phyloP scores from a whole-genome alignment of 768 basidiomycete genomes.

The Crassisporium funariophilum region DNA sequence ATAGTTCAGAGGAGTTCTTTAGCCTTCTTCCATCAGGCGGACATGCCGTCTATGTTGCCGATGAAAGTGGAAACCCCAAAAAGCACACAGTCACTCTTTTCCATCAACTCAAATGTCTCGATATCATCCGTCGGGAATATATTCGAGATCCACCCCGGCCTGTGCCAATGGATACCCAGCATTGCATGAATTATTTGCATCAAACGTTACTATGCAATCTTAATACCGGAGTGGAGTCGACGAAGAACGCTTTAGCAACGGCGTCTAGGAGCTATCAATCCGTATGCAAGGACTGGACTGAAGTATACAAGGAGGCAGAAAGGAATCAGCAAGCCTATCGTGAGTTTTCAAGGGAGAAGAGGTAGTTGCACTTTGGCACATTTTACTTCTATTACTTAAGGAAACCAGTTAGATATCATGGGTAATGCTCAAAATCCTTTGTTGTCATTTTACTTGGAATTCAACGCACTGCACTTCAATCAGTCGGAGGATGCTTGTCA shows the following conservation, averaged over 20 bases:
- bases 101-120: conserved; percentile 18
- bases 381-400: too few species aligned
- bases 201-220: conserved; percentile 31
- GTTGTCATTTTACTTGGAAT: too few species aligned
- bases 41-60: conserved; percentile 3
- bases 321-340: conserved; percentile 2
- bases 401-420: too few species aligned
- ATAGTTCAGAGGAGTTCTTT: conserved; percentile 5
- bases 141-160: conserved; percentile 18
- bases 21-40: conserved; percentile 7
- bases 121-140: conserved; percentile 15
- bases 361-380: too few species aligned
- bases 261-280: conserved; percentile 13
- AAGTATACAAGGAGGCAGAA: conserved; percentile 18
- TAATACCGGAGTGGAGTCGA: conserved; percentile 17
- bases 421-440: too few species aligned
- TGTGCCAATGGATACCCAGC: conserved; percentile 3
- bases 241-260: conserved; percentile 8
- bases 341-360: too few species aligned
- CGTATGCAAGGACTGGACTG: conserved; percentile 20
- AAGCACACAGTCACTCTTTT: conserved; percentile 14
- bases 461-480: too few species aligned
- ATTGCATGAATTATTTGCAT: conserved; percentile 31
- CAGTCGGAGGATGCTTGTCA: too few species aligned
- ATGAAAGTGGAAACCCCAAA: not conserved